A percentile compares a stretch with the other conserved stretches of the same genome.
Conservation (phyloP, 1,284 basidiomycete species). For the Ceratobasidium sp. region DNA sequence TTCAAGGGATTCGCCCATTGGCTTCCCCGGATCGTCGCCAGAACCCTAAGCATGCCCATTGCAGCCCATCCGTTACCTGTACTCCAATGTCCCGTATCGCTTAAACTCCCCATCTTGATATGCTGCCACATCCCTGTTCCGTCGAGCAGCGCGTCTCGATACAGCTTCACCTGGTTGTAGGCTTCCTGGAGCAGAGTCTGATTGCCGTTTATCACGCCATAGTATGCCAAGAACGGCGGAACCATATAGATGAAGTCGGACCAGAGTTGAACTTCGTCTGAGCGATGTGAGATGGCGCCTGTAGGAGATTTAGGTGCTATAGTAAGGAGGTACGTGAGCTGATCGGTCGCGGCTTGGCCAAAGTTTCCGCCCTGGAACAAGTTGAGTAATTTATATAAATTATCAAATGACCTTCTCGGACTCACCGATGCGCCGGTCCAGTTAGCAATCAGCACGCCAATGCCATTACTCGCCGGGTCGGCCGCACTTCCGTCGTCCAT, state of each 20-base stretch:
- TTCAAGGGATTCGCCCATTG: conserved; percentile 57
- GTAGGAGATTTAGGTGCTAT: conserved; percentile 63
- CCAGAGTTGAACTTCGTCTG: conserved; percentile 61
- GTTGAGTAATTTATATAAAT: neutral
- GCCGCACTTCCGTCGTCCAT: conserved; percentile 49
- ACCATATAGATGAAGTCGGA: conserved; percentile 74
- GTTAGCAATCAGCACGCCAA: conserved; percentile 27
- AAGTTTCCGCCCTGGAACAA: conserved; percentile 42
- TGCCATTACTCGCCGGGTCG: conserved; percentile 47
- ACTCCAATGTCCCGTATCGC: conserved; percentile 69
- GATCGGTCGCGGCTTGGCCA: conserved; percentile 47
- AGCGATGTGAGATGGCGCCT: conserved; percentile 69
- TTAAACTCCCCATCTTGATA: conserved; percentile 60
- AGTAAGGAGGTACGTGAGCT: conserved; percentile 58
- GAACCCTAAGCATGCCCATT: conserved; percentile 64
- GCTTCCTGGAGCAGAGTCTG: conserved; percentile 62
- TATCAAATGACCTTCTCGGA: conserved; percentile 23
- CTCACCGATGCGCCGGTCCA: conserved; percentile 41
- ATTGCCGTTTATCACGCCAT: conserved; percentile 65
- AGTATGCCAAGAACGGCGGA: conserved; percentile 68
- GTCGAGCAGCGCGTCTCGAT: conserved; percentile 63
- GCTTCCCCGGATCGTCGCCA: conserved; percentile 65
- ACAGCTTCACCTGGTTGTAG: conserved; percentile 65
- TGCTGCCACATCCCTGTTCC: conserved; percentile 60
- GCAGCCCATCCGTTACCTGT: conserved; percentile 64